These are phyloP conservation scores for Penicillium crystallinum DNA, from an alignment of 495 filamentous ascomycete species.

Conservation along the genomic window DNA sequence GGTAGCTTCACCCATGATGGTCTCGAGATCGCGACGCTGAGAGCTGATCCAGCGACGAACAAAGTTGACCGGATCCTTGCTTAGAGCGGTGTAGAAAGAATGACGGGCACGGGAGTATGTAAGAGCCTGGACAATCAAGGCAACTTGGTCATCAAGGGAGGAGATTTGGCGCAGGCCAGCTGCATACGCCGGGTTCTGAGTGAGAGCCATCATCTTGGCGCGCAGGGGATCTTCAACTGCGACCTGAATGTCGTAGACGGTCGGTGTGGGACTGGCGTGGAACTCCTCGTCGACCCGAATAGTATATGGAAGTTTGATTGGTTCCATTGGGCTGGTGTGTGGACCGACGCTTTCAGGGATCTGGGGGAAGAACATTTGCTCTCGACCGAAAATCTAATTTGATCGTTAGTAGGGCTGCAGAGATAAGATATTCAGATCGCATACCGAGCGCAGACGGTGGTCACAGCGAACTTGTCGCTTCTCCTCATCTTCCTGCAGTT, in stretches of 20 bases:
- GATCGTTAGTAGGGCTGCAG: slow-evolving; percentile 6
- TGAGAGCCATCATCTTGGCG: slow-evolving; percentile 58
- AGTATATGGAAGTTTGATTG: slow-evolving; percentile 82
- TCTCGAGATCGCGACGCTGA: slow-evolving; percentile 86
- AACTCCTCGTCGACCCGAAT: slow-evolving; percentile 89
- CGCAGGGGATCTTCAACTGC: slow-evolving; percentile 78
- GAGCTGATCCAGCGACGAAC: slow-evolving; percentile 77
- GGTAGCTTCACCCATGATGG: slow-evolving; percentile 75
- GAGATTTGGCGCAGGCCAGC: slow-evolving; percentile 65
- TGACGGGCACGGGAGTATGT: slow-evolving; percentile 78
- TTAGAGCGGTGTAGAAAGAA: slow-evolving; percentile 69
- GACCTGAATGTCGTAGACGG: slow-evolving; percentile 85
- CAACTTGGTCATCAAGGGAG: slow-evolving; percentile 75
- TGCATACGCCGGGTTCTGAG: slow-evolving; percentile 43
- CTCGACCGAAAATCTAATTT: slow-evolving; percentile 66
- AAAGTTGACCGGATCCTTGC: slow-evolving; percentile 76
- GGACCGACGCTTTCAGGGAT: slow-evolving; percentile 67
- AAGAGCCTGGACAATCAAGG: slow-evolving; percentile 71
- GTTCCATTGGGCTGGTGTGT: slow-evolving; percentile 74
- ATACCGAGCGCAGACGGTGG: slow-evolving; percentile 67
- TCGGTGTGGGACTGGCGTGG: slow-evolving; percentile 57
- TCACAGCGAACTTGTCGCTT: slow-evolving; percentile 88
- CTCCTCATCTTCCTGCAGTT: slow-evolving; percentile 88
- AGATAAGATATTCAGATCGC: slow-evolving; percentile 12
- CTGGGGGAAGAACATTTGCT: slow-evolving; percentile 82